phyloP scores from a whole-genome alignment of 1,284 basidiomycete genomes.

The Pseudozyma flocculosa region DNA sequence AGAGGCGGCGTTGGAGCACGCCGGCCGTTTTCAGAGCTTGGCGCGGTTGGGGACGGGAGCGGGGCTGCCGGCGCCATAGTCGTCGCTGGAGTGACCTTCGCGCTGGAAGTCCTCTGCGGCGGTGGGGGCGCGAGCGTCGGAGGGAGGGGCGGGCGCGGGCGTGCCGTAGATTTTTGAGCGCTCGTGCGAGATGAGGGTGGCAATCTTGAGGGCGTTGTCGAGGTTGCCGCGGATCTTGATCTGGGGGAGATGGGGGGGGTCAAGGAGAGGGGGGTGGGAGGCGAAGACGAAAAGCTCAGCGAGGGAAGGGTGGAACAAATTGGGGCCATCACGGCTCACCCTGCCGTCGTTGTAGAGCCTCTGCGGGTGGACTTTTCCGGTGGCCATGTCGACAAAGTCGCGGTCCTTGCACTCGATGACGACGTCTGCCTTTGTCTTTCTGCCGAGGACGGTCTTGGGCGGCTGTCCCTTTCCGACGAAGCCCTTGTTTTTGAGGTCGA shows the following conservation, averaged over 20 bases:
- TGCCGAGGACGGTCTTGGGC: slow-evolving; percentile 41
- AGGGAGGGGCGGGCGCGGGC: slow-evolving; percentile 9
- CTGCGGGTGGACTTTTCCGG: slow-evolving; percentile 45
- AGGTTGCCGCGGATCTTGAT: slow-evolving; percentile 51
- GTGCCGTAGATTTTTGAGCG: slow-evolving; percentile 46
- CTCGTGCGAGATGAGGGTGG: slow-evolving; percentile 46
- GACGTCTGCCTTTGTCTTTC: slow-evolving; percentile 48
- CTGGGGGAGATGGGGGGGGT: slow-evolving; percentile 4
- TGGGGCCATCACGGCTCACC: slow-evolving; percentile 16
- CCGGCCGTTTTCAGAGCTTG: slow-evolving; percentile 9
- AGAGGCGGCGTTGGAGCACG: neutral
- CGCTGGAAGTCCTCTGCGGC: slow-evolving; percentile 13
- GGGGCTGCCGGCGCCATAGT: slow-evolving; percentile 39
- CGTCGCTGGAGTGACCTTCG: slow-evolving; percentile 21
- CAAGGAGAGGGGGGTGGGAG: neutral
- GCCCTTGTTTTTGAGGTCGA: slow-evolving; percentile 36
- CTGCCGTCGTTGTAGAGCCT: slow-evolving; percentile 42
- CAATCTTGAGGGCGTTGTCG: slow-evolving; percentile 40
- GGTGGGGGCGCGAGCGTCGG: slow-evolving; percentile 6
- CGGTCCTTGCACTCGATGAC: slow-evolving; percentile 51
- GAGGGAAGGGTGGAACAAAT: neutral
- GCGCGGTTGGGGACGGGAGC: slow-evolving; percentile 39
- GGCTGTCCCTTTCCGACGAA: slow-evolving; percentile 46
- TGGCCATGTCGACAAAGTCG: slow-evolving; percentile 51
- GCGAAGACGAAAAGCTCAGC: too few relatives aligned